These are phyloP conservation scores for Irpex sp. DNA, from an alignment of 1,284 basidiomycete species.

Conservation along the genomic window DNA sequence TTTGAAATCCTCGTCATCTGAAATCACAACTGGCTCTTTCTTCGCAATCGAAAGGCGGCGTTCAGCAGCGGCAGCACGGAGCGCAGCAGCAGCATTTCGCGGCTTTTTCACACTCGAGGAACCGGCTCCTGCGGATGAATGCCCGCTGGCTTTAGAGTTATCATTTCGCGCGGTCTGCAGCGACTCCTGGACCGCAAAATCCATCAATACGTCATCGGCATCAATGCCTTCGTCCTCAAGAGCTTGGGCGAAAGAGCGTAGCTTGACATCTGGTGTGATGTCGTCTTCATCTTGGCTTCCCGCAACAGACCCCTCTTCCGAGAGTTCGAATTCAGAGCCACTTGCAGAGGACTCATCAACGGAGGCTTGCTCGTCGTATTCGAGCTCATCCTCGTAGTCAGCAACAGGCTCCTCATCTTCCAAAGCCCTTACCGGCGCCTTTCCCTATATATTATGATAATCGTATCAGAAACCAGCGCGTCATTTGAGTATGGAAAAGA, in stretches of 20 bases:
- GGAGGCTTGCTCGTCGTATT: slow-evolving; percentile 35
- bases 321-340: slow-evolving; percentile 54
- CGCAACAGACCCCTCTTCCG: slow-evolving; percentile 33
- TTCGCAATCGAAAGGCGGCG: slow-evolving; percentile 34
- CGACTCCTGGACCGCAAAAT: slow-evolving; percentile 54
- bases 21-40: slow-evolving; percentile 16
- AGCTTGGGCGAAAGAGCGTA: slow-evolving; percentile 12
- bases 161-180: slow-evolving; percentile 36
- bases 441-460: slow-evolving; percentile 35
- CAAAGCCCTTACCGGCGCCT: slow-evolving; percentile 26
- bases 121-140: slow-evolving; percentile 37
- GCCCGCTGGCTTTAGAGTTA: slow-evolving; percentile 18
- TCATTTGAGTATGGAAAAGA: background rate
- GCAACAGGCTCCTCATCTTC: slow-evolving; percentile 25
- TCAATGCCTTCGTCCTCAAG: slow-evolving; percentile 31
- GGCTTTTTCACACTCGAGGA: slow-evolving; percentile 29
- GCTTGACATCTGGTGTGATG: slow-evolving; percentile 2
- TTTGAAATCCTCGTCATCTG: slow-evolving; percentile 12
- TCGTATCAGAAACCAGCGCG: background rate
- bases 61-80: slow-evolving; percentile 52
- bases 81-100: slow-evolving; percentile 37
- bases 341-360: slow-evolving; percentile 50
- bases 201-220: slow-evolving; percentile 55
- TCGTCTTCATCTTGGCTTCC: slow-evolving; percentile 19
- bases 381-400: slow-evolving; percentile 33